Evolutionary conservation across 2,329 filamentous ascomycete species (phyloP).

Genomic region (Exophiala sideris): DNA sequence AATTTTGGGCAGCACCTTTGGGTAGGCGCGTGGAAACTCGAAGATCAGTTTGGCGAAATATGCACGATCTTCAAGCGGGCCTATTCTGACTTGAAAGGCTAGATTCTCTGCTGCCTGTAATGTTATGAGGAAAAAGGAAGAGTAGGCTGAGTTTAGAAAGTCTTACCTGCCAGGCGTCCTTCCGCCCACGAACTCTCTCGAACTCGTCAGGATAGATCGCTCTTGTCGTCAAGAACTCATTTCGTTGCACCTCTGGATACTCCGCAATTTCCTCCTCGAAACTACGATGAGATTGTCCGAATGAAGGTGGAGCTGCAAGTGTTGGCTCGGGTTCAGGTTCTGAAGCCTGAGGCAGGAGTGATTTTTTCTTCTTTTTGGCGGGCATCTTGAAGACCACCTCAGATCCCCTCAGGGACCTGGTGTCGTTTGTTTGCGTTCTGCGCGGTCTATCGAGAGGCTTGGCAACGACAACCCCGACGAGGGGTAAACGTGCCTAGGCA

Average conservation of each 20-base stretch:
- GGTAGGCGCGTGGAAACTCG: slow-evolving; percentile 27
- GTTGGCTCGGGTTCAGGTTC: slow-evolving; percentile 2
- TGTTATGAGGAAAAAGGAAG: neutral
- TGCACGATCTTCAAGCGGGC: slow-evolving; percentile 20
- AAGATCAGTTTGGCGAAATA: slow-evolving; percentile 27
- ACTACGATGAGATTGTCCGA: slow-evolving; percentile 19
- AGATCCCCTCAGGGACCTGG: slow-evolving; percentile 13
- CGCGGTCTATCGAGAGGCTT: slow-evolving; percentile 6
- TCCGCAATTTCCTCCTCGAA: slow-evolving; percentile 21
- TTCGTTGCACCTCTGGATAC: slow-evolving; percentile 26
- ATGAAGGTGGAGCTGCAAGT: slow-evolving; percentile 11
- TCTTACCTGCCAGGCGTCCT: slow-evolving; percentile 27
- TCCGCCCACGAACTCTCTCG: slow-evolving; percentile 22
- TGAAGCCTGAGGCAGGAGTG: slow-evolving; percentile 1
- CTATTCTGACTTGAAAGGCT: slow-evolving; percentile 24
- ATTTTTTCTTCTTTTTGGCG: slow-evolving; percentile 15
- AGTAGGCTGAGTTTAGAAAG: neutral
- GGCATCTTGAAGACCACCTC: slow-evolving; percentile 18
- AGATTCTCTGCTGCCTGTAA: slow-evolving; percentile 24
- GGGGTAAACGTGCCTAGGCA: slow-evolving; percentile 17
- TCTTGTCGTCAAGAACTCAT: slow-evolving; percentile 25
- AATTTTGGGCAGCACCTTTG: slow-evolving; percentile 26
- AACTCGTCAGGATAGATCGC: slow-evolving; percentile 27
- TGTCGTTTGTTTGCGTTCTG: neutral
- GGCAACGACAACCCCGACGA: slow-evolving; percentile 13